Conservation (phyloP, 2,329 filamentous ascomycete species). For the Bipolaris bicolor region DNA sequence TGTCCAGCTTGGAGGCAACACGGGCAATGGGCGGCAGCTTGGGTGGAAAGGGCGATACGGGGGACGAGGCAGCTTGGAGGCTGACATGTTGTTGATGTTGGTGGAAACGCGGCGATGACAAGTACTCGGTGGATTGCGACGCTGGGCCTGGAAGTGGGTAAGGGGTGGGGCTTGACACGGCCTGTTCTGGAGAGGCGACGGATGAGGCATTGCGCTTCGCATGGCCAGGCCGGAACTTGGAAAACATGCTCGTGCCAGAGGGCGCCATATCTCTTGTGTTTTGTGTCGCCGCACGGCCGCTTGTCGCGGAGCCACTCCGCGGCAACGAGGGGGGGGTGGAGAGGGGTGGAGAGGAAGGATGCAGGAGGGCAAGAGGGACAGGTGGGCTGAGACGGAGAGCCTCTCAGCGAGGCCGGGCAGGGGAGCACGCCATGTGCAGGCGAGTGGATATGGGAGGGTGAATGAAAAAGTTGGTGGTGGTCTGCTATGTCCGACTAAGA, state of each 20-base stretch:
- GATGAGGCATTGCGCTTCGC: conserved; percentile 48
- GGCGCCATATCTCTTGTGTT: conserved; percentile 41
- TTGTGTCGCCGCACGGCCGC: conserved; percentile 22
- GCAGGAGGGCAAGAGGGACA: conserved; percentile 4
- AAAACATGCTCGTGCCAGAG: conserved; percentile 50
- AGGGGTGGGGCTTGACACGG: conserved; percentile 33
- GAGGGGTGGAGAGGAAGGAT: conserved; percentile 2
- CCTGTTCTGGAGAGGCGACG: conserved; percentile 41
- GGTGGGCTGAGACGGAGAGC: conserved; percentile 4
- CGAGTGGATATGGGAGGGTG: conserved; percentile 10
- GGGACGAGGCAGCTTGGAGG: conserved; percentile 43
- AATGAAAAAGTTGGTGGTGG: conserved; percentile 18
- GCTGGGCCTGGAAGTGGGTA: conserved; percentile 34
- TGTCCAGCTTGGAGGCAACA: conserved; percentile 44
- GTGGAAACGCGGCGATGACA: conserved; percentile 38
- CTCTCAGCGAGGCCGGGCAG: conserved; percentile 46
- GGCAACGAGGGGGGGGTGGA: conserved; percentile 5
- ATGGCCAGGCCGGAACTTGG: conserved; percentile 48
- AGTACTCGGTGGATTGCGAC: conserved; percentile 38
- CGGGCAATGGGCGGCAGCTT: conserved; percentile 50
- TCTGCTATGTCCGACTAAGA: too few species aligned
- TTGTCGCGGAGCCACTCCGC: conserved; percentile 23
- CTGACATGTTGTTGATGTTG: conserved; percentile 31
- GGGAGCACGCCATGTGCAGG: conserved; percentile 35
- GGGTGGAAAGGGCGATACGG: conserved; percentile 48